These are phyloP conservation scores for Hyaloscypha variabilis DNA, from an alignment of 495 filamentous ascomycete species.

Conservation along the genomic window DNA sequence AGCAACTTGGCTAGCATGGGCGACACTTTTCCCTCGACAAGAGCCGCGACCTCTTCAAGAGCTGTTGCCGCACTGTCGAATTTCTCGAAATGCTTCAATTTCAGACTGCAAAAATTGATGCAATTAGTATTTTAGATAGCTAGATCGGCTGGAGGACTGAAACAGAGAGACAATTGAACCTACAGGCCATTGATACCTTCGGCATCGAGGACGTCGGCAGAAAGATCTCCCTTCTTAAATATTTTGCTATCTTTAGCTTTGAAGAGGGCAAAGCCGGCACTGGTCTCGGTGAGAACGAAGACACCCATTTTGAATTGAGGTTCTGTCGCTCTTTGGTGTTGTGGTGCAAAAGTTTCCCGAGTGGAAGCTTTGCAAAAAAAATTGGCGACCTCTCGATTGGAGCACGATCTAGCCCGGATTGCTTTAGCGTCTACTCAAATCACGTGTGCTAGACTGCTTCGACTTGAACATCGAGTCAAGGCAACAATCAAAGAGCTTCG, in stretches of 20 bases:
- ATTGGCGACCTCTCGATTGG: slow-evolving; percentile 18
- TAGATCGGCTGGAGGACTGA: neutral
- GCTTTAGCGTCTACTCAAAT: neutral
- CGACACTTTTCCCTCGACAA: slow-evolving; percentile 96
- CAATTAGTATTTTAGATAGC: slow-evolving; percentile 14
- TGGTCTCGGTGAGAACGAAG: slow-evolving; percentile 88
- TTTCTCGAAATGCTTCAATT: slow-evolving; percentile 95
- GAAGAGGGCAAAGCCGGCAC: slow-evolving; percentile 95
- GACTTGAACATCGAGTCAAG: neutral
- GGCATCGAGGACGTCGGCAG: slow-evolving; percentile 71
- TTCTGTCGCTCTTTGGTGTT: slow-evolving; percentile 14
- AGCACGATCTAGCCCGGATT: neutral
- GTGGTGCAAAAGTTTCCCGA: slow-evolving; percentile 9
- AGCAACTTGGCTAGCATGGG: slow-evolving; percentile 82
- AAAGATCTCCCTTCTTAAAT: slow-evolving; percentile 79
- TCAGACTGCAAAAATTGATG: slow-evolving; percentile 60
- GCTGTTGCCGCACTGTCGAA: slow-evolving; percentile 90
- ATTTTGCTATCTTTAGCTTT: slow-evolving; percentile 99
- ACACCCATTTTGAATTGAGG: slow-evolving; percentile 61
- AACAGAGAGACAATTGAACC: slow-evolving; percentile 40
- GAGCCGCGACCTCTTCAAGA: slow-evolving; percentile 81
- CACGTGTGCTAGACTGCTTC: neutral
- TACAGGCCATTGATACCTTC: slow-evolving; percentile 89
- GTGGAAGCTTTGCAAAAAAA: slow-evolving; percentile 27
- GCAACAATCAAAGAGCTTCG: slow-evolving; percentile 11